Conservation (phyloP, 2,329 filamentous ascomycete genomes). For the Neonectria neomacrospora region DNA sequence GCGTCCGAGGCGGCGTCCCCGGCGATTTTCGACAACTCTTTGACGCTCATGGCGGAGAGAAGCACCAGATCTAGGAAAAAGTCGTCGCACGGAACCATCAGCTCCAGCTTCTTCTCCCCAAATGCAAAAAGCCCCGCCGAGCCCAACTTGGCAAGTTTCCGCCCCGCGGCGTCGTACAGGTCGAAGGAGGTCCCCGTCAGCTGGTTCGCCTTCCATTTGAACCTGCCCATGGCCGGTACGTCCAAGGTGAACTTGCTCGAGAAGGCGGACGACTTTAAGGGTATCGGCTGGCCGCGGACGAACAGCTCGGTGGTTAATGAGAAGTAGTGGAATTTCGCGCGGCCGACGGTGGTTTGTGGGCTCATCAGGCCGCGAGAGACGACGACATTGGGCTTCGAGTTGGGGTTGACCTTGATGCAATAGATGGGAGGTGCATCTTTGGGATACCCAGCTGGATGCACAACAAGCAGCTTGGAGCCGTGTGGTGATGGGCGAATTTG, state of each 20-base stretch:
- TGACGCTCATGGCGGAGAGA: slow-evolving; percentile 33
- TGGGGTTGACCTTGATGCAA: slow-evolving; percentile 28
- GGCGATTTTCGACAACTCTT: slow-evolving; percentile 23
- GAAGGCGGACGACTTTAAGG: slow-evolving; percentile 30
- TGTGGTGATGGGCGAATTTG: slow-evolving; percentile 22
- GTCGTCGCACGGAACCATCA: slow-evolving; percentile 38
- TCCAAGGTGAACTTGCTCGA: slow-evolving; percentile 35
- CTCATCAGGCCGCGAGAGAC: slow-evolving; percentile 30
- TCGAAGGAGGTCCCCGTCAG: slow-evolving; percentile 29
- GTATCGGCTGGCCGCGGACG: slow-evolving; percentile 36
- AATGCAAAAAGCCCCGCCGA: slow-evolving; percentile 19
- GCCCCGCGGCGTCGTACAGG: slow-evolving; percentile 33
- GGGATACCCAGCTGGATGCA: slow-evolving; percentile 29
- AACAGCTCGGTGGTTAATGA: slow-evolving; percentile 32
- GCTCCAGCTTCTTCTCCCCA: slow-evolving; percentile 35
- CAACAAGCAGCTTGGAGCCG: slow-evolving; percentile 20
- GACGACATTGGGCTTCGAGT: slow-evolving; percentile 28
- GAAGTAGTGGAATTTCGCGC: slow-evolving; percentile 35
- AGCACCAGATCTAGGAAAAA: slow-evolving; percentile 37
- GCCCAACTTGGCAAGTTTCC: slow-evolving; percentile 37
- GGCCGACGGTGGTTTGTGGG: slow-evolving; percentile 32
- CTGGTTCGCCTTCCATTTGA: slow-evolving; percentile 44
- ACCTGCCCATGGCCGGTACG: slow-evolving; percentile 33
- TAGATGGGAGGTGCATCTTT: slow-evolving; percentile 36
- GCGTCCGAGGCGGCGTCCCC: slow-evolving; percentile 26